Base-by-base conservation (phyloP, 257 asterid genomes). In the Fraxinus americana region DNA sequence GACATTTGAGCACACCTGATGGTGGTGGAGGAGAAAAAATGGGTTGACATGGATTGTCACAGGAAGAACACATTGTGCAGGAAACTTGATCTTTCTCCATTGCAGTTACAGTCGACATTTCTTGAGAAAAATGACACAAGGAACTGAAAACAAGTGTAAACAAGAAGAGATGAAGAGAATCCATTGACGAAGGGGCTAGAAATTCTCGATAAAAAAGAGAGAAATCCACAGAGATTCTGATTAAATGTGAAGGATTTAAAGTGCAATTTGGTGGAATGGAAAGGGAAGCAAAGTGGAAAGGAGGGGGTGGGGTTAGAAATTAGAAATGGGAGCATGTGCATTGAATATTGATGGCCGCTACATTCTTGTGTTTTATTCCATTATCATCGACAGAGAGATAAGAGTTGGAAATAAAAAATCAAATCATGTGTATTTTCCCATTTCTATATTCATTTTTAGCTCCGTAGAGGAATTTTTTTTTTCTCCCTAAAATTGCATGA, bases 31-130 rank as follows among this genome's bases (percentile, higher is more conserved):
- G 92, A 45, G 91, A 81, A 50, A 35, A 67, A 66, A 83, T 45
- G 11, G 98, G 96, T 34, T 90, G 96, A 27, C 98, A 89, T 4
- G 98, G 96, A 39, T 91, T 90, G 66, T 88, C 92, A 73, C 97
- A 90, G 19, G 90, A 74, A 5, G 92, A 81, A 85, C 97, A 93
- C 90, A 87, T 83, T 79, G 89, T 78, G 89, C 98, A 91, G 83
- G 90, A 32, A 0, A 85, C 75, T 75, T 89, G 92, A 77, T 88
- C 90, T 78, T 82, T 91, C 30, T 85, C 27, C 78, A 88, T 41
- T 69, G 97, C 90, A 21, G 81, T 75, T 1, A 87, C 83, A 0
- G 92, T 63, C 7, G 92, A 76, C 87, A 74, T 87, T 50, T 93
- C 82, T 7, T 11, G 69, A 52, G 86, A 78, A 36, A 35, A 43